Evolutionary conservation across 306 rosid genomes (phyloP), one percentile per base, ranked within the genome.

Genomic region (Ormosia emarginata): DNA sequence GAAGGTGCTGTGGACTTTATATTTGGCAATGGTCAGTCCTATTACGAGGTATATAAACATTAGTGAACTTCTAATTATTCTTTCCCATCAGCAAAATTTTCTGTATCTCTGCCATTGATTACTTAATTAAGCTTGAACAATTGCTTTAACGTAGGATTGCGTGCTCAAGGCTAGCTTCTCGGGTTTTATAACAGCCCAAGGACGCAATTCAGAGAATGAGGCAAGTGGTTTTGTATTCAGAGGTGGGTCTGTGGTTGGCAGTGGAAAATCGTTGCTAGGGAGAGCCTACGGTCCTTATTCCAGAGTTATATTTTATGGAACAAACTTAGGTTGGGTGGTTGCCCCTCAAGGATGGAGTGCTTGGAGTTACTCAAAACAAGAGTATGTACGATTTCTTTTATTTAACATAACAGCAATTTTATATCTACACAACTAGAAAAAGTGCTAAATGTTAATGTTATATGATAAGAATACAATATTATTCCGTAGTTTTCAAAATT

Each of bases 1-100:
- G 69, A 83, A 82, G 93, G 91, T 3, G 88, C 87, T 1, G 32
- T 85, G 3, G 91, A 90, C 61, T 85, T 90, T 37, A 87, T 90
- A 4, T 90, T 82, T 57, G 91, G 93, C 10, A 13, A 0, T 14
- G 91, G 88, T 9, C 89, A 85, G 8, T 87, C 93, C 17, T 47
- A 55, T 11, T 90, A 71, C 17, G 63, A 71, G 83, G 85, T 85
- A 80, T 2, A 58, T 5, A 6, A 4, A 15, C 29, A 14, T 10
- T 15, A 10, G 55, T 11, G 4, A 24, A 24, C 24, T 24, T 24
- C 24, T 24, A 24, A 24, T 24, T 24, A 24, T 24, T 24, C 24
- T 52, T 52, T 52, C 2, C n/a, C 29, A n/a, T 24, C 24, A 24
- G 24, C 24, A 24, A 24, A 24, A 24, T 24, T 24, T 24, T 24